Conservation (phyloP, 352 stramenopile genomes). For the Globisporangium paddicum region DNA sequence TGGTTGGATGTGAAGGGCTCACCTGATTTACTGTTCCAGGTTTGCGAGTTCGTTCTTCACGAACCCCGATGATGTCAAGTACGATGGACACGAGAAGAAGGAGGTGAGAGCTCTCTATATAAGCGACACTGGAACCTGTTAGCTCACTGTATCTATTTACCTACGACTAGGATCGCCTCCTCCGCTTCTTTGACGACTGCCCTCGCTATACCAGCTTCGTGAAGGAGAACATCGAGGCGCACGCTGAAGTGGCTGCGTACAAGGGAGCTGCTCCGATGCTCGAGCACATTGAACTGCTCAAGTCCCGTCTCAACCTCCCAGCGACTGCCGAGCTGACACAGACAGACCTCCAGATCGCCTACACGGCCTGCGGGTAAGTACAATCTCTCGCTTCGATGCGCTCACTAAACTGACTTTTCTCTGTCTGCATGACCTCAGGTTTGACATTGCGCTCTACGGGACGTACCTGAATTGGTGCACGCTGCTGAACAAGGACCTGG, state of each 20-base stretch:
- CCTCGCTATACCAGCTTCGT: conserved; percentile 44
- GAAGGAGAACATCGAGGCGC: conserved; percentile 30
- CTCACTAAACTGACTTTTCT: conserved; percentile 3
- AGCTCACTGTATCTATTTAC: neutral
- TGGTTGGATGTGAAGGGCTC: neutral
- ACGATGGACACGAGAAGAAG: conserved; percentile 31
- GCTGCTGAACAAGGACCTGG: conserved; percentile 23
- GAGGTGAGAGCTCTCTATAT: conserved; percentile 15
- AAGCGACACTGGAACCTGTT: neutral
- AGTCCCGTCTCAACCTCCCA: conserved; percentile 11
- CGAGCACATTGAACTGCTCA: conserved; percentile 17
- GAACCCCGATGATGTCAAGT: conserved; percentile 37
- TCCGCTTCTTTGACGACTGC: conserved; percentile 63
- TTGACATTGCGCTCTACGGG: conserved; percentile 48
- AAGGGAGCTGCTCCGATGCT: conserved; percentile 22
- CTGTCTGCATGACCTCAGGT: conserved; percentile 11
- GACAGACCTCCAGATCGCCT: conserved; percentile 28
- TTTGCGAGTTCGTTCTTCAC: conserved; percentile 52
- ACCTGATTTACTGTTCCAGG: conserved; percentile 15
- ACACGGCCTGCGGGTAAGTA: conserved; percentile 41
- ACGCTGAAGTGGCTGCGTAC: conserved; percentile 25
- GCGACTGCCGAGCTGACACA: conserved; percentile 15
- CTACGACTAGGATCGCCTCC: conserved; percentile 25
- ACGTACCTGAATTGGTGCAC: conserved; percentile 37
- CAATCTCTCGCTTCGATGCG: neutral